Evolutionary conservation across 805 yeast species (phyloP).

Genomic region (Saccharomyces kudriavzevii): DNA sequence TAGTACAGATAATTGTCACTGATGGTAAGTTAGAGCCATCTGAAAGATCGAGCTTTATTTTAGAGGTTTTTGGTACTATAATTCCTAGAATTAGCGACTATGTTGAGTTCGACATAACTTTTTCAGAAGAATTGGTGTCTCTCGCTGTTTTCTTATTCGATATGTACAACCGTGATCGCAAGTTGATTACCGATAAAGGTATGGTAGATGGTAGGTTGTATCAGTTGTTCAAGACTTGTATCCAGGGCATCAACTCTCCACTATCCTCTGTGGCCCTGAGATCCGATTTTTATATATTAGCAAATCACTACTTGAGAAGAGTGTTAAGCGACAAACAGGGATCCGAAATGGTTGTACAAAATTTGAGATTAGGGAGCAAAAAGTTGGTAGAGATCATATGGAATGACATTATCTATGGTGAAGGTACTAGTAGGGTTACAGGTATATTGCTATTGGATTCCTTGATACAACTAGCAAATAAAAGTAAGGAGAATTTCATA

Average conservation of each 20-base stretch:
- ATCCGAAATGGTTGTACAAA: slow-evolving; percentile 42
- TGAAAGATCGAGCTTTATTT: slow-evolving; percentile 52
- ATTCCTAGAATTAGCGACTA: slow-evolving; percentile 73
- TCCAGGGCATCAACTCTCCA: slow-evolving; percentile 66
- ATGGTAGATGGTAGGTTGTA: slow-evolving; percentile 49
- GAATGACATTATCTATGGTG: slow-evolving; percentile 73
- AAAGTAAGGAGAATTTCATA: slow-evolving; percentile 46
- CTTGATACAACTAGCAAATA: slow-evolving; percentile 45
- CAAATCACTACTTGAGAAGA: slow-evolving; percentile 55
- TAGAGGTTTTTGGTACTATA: slow-evolving; percentile 67
- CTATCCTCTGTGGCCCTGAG: slow-evolving; percentile 59
- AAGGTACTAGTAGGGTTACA: slow-evolving; percentile 66
- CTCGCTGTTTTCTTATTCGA: slow-evolving; percentile 65
- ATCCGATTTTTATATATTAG: slow-evolving; percentile 69
- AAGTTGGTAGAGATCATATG: slow-evolving; percentile 57
- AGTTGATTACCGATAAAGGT: slow-evolving; percentile 27
- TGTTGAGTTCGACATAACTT: slow-evolving; percentile 53
- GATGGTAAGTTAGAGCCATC: slow-evolving; percentile 45
- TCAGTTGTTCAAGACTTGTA: slow-evolving; percentile 64
- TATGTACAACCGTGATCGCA: slow-evolving; percentile 44
- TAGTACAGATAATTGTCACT: slow-evolving; percentile 64
- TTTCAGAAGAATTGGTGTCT: slow-evolving; percentile 71
- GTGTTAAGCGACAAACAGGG: slow-evolving; percentile 36
- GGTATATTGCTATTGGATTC: slow-evolving; percentile 70
- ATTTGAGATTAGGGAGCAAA: slow-evolving; percentile 51